Percentiles rank a stretch among this genome's conserved stretches.
Evolutionary conservation across 306 rosid genomes (phyloP).

Genomic region (Morella rubra): DNA sequence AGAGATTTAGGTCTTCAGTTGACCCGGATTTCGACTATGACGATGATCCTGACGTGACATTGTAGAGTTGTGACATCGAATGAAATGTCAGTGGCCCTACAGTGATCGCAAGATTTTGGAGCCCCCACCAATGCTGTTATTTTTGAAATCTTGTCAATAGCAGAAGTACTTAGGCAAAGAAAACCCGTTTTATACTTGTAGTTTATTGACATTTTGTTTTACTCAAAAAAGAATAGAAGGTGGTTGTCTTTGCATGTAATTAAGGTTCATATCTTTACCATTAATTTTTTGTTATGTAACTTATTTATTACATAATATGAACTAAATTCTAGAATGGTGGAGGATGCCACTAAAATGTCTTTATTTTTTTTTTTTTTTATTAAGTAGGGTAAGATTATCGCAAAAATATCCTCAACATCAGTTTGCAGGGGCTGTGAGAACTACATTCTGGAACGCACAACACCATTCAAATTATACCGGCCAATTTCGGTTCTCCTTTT

Average conservation of each 20-base stretch:
- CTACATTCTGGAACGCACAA: too few species aligned
- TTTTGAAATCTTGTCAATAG: not conserved
- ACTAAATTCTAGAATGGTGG: too few species aligned
- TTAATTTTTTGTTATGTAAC: not conserved
- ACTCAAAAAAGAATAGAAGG: slow-evolving; percentile 3
- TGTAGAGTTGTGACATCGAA: slow-evolving; percentile 25
- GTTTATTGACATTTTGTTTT: slow-evolving; percentile 4
- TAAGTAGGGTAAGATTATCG: too few species aligned
- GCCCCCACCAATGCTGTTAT: not conserved
- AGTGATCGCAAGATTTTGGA: not conserved
- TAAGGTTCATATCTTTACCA: not conserved
- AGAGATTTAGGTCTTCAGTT: slow-evolving; percentile 73
- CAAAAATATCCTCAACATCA: too few species aligned
- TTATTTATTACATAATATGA: too few species aligned
- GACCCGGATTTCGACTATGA: slow-evolving; percentile 98
- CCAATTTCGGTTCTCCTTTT: too few species aligned
- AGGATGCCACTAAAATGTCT: too few species aligned
- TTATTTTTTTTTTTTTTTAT: too few species aligned
- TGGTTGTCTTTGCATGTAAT: not conserved
- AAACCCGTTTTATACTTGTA: slow-evolving; percentile 12
- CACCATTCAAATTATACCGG: too few species aligned
- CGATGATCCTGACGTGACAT: slow-evolving; percentile 84
- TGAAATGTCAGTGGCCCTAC: not conserved
- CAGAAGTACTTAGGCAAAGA: slow-evolving; percentile 25
- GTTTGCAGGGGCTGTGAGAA: too few species aligned